Evolutionary conservation across 2,329 filamentous ascomycete species (phyloP).

Genomic region (Aureobasidium sp.): DNA sequence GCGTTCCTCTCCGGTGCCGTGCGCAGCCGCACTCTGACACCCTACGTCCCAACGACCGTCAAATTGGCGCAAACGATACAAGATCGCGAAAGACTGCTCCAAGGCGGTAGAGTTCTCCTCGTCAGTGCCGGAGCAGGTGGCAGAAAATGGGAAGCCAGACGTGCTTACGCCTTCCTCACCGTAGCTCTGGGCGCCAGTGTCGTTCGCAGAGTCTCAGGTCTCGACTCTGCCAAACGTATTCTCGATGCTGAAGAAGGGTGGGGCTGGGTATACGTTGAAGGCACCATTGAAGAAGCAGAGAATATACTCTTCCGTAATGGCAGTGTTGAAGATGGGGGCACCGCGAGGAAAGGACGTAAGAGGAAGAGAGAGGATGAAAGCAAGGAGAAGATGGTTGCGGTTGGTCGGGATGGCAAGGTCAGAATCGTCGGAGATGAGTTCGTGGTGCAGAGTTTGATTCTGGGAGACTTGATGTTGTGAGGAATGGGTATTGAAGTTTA

Average conservation of each 20-base stretch:
- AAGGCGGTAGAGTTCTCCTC: conserved; percentile 3
- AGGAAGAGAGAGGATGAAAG: conserved; percentile 20
- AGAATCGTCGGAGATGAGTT: conserved; percentile 74
- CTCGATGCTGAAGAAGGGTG: conserved; percentile 51
- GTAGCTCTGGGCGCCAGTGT: conserved; percentile 64
- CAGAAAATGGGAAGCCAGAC: conserved; percentile 46
- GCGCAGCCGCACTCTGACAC: conserved; percentile 59
- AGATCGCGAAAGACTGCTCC: conserved; percentile 26
- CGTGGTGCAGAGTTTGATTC: conserved; percentile 84
- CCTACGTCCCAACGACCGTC: conserved; percentile 50
- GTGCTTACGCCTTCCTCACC: conserved; percentile 71
- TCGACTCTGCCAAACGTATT: conserved; percentile 54
- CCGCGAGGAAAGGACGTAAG: background rate
- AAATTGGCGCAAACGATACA: conserved; percentile 50
- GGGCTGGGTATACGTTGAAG: conserved; percentile 65
- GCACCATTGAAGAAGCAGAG: conserved; percentile 47
- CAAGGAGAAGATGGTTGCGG: conserved; percentile 24
- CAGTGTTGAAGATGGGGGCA: background rate
- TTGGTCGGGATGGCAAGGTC: conserved; percentile 39
- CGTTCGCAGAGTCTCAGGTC: conserved; percentile 56
- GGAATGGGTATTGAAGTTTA: background rate
- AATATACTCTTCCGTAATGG: conserved; percentile 37
- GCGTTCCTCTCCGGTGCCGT: conserved; percentile 66
- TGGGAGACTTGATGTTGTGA: conserved; percentile 67
- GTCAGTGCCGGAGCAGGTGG: conserved; percentile 47